Percentiles rank a stretch among this genome's conserved stretches.
phyloP scores from a whole-genome alignment of 805 yeast genomes.

The Cyberlindnera xylosilytica region DNA sequence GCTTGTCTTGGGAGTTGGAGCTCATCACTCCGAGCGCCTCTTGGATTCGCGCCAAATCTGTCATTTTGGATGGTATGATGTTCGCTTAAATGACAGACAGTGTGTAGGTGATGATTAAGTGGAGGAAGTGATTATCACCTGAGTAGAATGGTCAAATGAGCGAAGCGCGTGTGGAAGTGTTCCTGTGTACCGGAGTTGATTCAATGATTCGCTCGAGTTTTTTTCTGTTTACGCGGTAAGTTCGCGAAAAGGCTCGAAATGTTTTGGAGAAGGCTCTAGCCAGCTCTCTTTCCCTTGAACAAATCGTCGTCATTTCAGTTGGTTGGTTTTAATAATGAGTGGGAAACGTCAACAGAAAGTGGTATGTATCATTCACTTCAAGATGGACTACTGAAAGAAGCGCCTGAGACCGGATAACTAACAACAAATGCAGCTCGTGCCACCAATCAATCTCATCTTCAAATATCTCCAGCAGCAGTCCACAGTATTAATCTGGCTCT shows the following conservation, averaged over 20 bases:
- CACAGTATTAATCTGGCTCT: constrained; percentile 82
- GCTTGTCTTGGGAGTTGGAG: constrained; percentile 31
- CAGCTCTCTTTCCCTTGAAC: neutral
- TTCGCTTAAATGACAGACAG: neutral
- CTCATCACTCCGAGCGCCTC: constrained; percentile 27
- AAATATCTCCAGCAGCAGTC: constrained; percentile 81
- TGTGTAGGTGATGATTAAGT: neutral
- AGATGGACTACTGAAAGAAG: neutral
- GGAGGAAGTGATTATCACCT: neutral
- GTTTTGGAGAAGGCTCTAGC: neutral
- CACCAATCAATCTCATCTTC: constrained; percentile 91
- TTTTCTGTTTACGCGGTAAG: neutral
- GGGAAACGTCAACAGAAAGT: constrained; percentile 44
- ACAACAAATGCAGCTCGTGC: constrained; percentile 47
- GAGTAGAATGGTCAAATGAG: no score
- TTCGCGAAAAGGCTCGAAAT: neutral
- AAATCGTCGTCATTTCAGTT: no score
- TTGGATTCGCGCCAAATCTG: constrained; percentile 16
- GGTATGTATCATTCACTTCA: constrained; percentile 25
- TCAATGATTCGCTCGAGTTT: neutral
- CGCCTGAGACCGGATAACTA: constrained; percentile 10
- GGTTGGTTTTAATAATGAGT: constrained; percentile 36
- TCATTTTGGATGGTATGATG: constrained; percentile 1
- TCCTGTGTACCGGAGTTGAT: neutral
- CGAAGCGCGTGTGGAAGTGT: neutral